A percentile compares a stretch with the other conserved stretches of the same genome.
phyloP scores from a whole-genome alignment of 805 yeast genomes.

The Ogataea pignaliae region DNA sequence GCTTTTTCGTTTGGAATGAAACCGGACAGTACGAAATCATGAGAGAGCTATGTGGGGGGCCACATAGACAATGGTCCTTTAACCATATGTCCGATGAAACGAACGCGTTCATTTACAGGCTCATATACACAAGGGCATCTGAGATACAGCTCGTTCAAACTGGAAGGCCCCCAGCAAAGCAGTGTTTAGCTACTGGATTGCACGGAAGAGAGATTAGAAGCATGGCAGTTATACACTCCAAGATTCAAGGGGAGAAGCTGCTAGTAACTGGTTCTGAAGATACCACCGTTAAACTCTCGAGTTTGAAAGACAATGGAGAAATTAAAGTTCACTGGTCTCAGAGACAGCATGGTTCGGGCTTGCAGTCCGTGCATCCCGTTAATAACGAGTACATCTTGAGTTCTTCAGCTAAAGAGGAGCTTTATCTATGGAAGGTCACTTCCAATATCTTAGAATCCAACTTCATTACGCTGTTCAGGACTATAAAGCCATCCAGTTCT shows the following conservation, averaged over 20 bases:
- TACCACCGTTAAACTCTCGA: constrained; percentile 64
- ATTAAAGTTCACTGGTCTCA: constrained; percentile 53
- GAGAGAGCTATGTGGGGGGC: constrained; percentile 81
- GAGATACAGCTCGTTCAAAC: constrained; percentile 37
- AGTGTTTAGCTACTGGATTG: constrained; percentile 52
- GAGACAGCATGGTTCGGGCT: constrained; percentile 83
- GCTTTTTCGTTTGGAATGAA: constrained; percentile 80
- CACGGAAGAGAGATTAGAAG: constrained; percentile 93
- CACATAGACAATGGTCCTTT: constrained; percentile 80
- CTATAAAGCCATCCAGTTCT: constrained; percentile 48
- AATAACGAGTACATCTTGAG: constrained; percentile 44
- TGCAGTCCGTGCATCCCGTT: constrained; percentile 69
- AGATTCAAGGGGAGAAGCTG: constrained; percentile 32
- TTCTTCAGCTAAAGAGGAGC: constrained; percentile 85
- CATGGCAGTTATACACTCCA: constrained; percentile 41
- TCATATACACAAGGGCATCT: constrained; percentile 59
- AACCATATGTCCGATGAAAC: constrained; percentile 15
- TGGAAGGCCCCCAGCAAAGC: constrained; percentile 15
- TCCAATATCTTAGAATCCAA: constrained; percentile 21
- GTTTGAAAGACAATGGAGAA: constrained; percentile 35
- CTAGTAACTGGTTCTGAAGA: constrained; percentile 87
- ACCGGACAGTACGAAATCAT: constrained; percentile 65
- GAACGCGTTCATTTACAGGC: constrained; percentile 32
- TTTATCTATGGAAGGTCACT: constrained; percentile 69
- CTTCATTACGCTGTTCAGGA: constrained; percentile 43